Conservation (phyloP, 768 basidiomycete species). For the Lenzites betulinus region DNA sequence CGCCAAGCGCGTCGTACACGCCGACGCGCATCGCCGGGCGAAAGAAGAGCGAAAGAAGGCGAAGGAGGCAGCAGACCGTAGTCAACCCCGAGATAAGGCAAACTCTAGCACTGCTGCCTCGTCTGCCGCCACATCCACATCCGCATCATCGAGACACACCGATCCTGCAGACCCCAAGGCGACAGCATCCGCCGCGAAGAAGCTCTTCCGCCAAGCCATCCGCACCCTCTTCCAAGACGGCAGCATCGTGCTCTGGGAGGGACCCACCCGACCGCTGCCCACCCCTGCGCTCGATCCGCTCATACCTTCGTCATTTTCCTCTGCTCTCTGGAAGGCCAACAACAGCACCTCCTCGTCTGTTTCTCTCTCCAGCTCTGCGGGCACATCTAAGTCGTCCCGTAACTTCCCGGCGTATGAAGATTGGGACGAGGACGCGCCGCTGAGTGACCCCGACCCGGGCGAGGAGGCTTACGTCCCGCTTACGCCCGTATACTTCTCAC, state of each 20-base stretch:
- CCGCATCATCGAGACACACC: constrained; percentile 10
- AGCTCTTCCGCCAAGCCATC: constrained; percentile 68
- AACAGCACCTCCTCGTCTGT: constrained; percentile 12
- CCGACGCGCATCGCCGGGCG: constrained; percentile 56
- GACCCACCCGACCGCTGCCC: constrained; percentile 47
- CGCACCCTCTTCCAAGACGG: constrained; percentile 69
- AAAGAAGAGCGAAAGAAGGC: constrained; percentile 49
- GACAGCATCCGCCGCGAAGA: constrained; percentile 48
- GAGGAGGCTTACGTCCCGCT: constrained; percentile 74
- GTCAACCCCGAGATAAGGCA: background rate
- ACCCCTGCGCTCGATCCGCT: constrained; percentile 28
- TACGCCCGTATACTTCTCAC: constrained; percentile 51
- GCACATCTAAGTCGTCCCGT: constrained; percentile 21
- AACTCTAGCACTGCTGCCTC: background rate
- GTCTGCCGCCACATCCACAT: background rate
- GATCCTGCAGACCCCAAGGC: constrained; percentile 34
- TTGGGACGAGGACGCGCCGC: constrained; percentile 43
- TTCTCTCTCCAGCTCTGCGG: background rate
- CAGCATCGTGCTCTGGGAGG: constrained; percentile 74
- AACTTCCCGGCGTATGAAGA: constrained; percentile 15
- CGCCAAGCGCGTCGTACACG: constrained; percentile 63
- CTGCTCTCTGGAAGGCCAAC: constrained; percentile 50
- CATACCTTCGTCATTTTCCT: constrained; percentile 16
- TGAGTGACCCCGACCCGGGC: constrained; percentile 60
- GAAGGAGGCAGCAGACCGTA: constrained; percentile 31